Conservation (phyloP, 2,329 filamentous ascomycete genomes). For the Fusarium staphyleae region DNA sequence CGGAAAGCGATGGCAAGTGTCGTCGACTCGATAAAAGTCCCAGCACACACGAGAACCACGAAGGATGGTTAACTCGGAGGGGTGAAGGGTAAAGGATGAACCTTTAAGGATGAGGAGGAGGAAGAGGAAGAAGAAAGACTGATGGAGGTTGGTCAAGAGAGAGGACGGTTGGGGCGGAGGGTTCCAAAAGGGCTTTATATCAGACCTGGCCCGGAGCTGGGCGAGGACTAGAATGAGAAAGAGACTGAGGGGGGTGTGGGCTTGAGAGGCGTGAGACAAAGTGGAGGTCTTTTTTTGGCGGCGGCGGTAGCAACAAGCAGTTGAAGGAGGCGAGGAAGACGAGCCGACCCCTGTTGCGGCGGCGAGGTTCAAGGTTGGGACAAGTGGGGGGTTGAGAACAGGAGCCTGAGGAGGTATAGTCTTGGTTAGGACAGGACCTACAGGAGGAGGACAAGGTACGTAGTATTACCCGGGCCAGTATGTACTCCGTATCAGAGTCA, state of each 20-base stretch:
- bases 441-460: too few species aligned
- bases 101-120: constrained; percentile 20
- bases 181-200: constrained; percentile 42
- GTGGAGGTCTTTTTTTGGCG: too few species aligned
- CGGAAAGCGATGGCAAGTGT: constrained; percentile 20
- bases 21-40: constrained; percentile 20
- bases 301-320: constrained; percentile 15
- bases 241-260: constrained; percentile 20
- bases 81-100: constrained; percentile 18
- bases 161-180: constrained; percentile 37
- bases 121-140: constrained; percentile 12
- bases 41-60: constrained; percentile 34
- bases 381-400: constrained; percentile 4
- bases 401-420: neutral
- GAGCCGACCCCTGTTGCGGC: neutral
- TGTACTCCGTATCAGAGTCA: too few species aligned
- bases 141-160: constrained; percentile 27
- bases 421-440: neutral
- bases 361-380: constrained; percentile 27
- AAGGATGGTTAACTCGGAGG: constrained; percentile 25
- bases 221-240: constrained; percentile 27
- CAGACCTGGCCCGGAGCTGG: constrained; percentile 34
- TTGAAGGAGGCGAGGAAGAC: constrained; percentile 13
- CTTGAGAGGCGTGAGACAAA: constrained; percentile 35
- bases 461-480: too few species aligned